phyloP scores from a whole-genome alignment of 192 early-diverging fungal genomes.

The Rhizophlyctis rosea region DNA sequence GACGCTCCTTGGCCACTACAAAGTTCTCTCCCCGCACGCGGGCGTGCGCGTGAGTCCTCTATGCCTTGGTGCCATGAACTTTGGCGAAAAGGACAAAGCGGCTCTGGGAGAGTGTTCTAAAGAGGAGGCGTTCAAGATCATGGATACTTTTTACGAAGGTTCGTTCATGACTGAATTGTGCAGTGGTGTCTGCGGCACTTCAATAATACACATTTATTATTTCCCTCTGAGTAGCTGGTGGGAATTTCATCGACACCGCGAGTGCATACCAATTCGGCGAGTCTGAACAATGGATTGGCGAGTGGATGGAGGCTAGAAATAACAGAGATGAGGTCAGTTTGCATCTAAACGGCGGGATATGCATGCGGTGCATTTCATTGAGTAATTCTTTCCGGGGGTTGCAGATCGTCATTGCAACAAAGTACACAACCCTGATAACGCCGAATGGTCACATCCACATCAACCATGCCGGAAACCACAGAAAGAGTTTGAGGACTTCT shows the following conservation, averaged over 20 bases:
- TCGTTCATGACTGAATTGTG: too few relatives aligned
- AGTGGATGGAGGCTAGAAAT: slow-evolving; percentile 23
- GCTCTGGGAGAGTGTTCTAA: slow-evolving; percentile 10
- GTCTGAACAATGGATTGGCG: slow-evolving; percentile 21
- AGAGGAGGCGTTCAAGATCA: slow-evolving; percentile 14
- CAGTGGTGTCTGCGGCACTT: too few relatives aligned
- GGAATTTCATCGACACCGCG: slow-evolving; percentile 27
- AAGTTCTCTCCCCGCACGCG: slow-evolving; percentile 11
- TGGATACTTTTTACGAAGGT: slow-evolving; percentile 22
- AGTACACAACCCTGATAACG: slow-evolving; percentile 14
- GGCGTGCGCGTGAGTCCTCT: slow-evolving; percentile 18
- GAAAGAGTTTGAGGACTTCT: not conserved
- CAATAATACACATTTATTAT: too few relatives aligned
- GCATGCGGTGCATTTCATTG: too few relatives aligned
- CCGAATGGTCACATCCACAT: slow-evolving; percentile 5
- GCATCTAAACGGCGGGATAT: too few relatives aligned
- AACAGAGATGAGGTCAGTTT: too few relatives aligned
- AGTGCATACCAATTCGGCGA: slow-evolving; percentile 19
- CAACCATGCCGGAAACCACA: slow-evolving; percentile 11
- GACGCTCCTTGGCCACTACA: slow-evolving; percentile 10
- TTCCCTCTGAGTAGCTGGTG: too few relatives aligned
- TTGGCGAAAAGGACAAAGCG: slow-evolving; percentile 7
- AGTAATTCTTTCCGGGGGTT: too few relatives aligned
- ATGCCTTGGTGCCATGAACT: slow-evolving; percentile 24
- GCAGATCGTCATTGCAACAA: slow-evolving; percentile 26